Conservation (phyloP, 2,329 filamentous ascomycete genomes). For the Chrysosporium keratinophilum region DNA sequence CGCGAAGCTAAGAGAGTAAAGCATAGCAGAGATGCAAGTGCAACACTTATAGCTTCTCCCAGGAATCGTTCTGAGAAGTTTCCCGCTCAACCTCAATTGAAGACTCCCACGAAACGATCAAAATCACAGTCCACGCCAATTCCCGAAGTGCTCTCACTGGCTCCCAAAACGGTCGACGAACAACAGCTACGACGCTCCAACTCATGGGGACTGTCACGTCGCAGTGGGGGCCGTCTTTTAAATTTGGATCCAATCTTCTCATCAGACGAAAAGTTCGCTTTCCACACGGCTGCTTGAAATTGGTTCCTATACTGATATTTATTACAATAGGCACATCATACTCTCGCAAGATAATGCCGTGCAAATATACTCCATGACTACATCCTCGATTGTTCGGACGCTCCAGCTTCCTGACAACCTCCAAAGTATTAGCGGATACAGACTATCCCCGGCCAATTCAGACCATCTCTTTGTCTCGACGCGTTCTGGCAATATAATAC, state of each 20-base stretch:
- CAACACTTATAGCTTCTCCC: background rate
- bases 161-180: background rate
- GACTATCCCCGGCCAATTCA: slow-evolving; percentile 42
- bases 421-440: slow-evolving; percentile 42
- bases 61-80: background rate
- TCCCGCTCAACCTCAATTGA: background rate
- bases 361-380: slow-evolving; percentile 68
- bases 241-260: slow-evolving; percentile 49
- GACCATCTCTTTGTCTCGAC: slow-evolving; percentile 46
- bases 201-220: slow-evolving; percentile 12
- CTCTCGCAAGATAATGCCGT: slow-evolving; percentile 64
- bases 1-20: slow-evolving; percentile 12
- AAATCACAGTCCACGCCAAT: background rate
- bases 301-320: background rate
- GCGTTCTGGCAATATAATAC: slow-evolving; percentile 40
- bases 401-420: slow-evolving; percentile 48
- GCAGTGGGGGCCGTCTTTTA: slow-evolving; percentile 44
- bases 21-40: slow-evolving; percentile 3
- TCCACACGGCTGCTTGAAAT: background rate
- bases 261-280: slow-evolving; percentile 44
- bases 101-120: background rate
- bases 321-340: slow-evolving; percentile 54
- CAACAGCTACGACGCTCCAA: background rate
- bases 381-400: slow-evolving; percentile 67
- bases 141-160: background rate